Evolutionary conservation across 1,284 basidiomycete species (phyloP), one percentile per base, ranked within the genome.

Genomic region (Somion occarium): DNA sequence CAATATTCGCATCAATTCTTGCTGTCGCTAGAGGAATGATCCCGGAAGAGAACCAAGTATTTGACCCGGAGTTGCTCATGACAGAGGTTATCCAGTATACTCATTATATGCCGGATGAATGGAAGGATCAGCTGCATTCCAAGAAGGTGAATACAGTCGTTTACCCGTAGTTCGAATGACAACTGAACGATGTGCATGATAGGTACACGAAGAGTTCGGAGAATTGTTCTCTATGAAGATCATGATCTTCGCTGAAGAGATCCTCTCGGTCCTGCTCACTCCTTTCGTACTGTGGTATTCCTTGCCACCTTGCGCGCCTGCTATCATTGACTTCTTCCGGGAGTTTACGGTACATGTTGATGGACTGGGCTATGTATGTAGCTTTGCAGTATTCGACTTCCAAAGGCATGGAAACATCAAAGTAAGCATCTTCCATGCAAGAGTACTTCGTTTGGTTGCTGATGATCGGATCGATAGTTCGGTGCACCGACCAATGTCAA

Each of bases 331-430:
- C 65, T 97, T 98, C 65, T 97, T 98, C 78, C 81, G 93, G 44
- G 94, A 98, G 71, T 98, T 97, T 64, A 91, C 93, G 0, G 87
- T 99, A 1, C 95, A 98, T 67, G 90, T 99, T 26, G 95, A 98
- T 59, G 93, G 94, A 1, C 78, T 97, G 2, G 96, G 97, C 9
- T 96, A 97, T 63, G 92, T 99, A 7, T 99, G 97, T 66, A 93
- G 90, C 54, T 99, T 98, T 70, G 97, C 96, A 1, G 95, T 97
- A 51, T 99, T 99, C 65, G 94, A 98, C 67, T 98, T 98, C 68
- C 84, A 93, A 67, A 73, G 93, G 54, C 89, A 96, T 59, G 91
- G 92, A 0, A 93, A 93, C 64, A 78, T 90, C 63, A 91, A 88
- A 73, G 86, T 88, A 48, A 54, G 30, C 7, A 73, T 62, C 12